phyloP scores from a whole-genome alignment of 139 green algal genomes.

The Coelastrella sp. region DNA sequence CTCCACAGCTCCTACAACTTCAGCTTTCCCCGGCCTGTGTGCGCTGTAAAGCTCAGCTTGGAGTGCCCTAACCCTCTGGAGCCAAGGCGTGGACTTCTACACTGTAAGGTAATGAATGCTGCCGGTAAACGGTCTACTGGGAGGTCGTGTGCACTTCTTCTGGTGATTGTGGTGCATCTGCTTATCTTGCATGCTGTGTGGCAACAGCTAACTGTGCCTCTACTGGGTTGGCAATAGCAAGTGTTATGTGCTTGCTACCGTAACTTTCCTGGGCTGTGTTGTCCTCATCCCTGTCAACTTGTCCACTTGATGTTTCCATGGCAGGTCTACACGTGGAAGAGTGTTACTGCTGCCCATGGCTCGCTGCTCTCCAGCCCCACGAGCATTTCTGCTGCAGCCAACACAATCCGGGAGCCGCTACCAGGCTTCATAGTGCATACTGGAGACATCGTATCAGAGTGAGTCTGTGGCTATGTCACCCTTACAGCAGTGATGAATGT shows the following conservation, averaged over 20 bases:
- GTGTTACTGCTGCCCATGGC: not conserved
- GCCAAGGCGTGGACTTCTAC: not conserved
- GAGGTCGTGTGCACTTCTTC: not conserved
- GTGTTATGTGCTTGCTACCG: too few species aligned
- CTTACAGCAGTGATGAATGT: not conserved
- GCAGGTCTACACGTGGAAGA: not conserved
- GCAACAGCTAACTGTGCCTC: too few species aligned
- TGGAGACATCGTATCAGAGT: not conserved
- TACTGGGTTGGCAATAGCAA: too few species aligned
- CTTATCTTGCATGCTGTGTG: too few species aligned
- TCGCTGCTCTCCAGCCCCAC: constrained; percentile 12
- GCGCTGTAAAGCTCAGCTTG: not conserved
- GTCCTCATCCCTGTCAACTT: not conserved
- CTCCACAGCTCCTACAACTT: not conserved
- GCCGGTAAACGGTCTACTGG: not conserved
- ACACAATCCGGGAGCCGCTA: constrained; percentile 8
- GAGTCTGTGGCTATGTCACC: not conserved
- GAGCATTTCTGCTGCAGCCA: constrained; percentile 11
- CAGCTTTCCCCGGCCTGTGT: not conserved
- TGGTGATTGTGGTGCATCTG: too few species aligned
- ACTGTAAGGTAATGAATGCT: not conserved
- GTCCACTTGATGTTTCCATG: not conserved
- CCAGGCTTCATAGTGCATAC: not conserved
- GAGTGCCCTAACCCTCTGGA: not conserved
- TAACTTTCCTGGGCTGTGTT: not conserved